These are phyloP conservation scores for Colletotrichum tropicale DNA, from an alignment of 2,329 filamentous ascomycete genomes.

Conservation along the genomic window DNA sequence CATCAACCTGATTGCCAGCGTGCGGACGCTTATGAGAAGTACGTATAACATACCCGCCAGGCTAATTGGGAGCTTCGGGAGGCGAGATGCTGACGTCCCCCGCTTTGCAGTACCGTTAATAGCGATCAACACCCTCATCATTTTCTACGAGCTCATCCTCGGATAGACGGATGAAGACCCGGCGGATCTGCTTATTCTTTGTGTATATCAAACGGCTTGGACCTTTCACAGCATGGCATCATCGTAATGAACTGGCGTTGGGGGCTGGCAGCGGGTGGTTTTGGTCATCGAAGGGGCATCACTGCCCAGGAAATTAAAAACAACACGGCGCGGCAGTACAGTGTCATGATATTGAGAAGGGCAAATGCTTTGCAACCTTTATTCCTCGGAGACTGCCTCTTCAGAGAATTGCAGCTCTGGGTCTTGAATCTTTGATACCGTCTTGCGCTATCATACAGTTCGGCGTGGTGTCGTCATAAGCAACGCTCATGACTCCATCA, in stretches of 20 bases:
- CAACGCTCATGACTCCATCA: slow-evolving; percentile 12
- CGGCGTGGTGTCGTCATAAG: background rate
- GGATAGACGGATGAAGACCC: slow-evolving; percentile 53
- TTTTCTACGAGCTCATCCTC: slow-evolving; percentile 80
- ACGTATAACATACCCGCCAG: background rate
- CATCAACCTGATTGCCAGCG: slow-evolving; percentile 87
- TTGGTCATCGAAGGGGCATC: background rate
- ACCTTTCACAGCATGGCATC: slow-evolving; percentile 4
- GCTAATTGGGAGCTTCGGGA: background rate
- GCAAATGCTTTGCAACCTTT: background rate
- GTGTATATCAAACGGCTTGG: background rate
- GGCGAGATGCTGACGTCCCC: background rate
- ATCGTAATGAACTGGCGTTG: slow-evolving; percentile 19
- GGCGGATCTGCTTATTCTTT: background rate
- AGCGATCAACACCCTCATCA: slow-evolving; percentile 80
- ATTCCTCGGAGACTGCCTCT: background rate
- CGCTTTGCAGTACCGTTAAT: slow-evolving; percentile 77
- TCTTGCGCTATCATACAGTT: slow-evolving; percentile 15
- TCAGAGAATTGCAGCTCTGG: background rate
- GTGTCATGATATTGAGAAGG: background rate
- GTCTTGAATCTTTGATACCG: background rate
- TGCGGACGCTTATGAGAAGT: slow-evolving; percentile 94
- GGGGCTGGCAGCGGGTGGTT: background rate
- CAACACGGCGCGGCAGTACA: background rate
- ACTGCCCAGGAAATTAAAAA: background rate